phyloP scores from a whole-genome alignment of 1,139 yeast species.

The Candida tropicalis region DNA sequence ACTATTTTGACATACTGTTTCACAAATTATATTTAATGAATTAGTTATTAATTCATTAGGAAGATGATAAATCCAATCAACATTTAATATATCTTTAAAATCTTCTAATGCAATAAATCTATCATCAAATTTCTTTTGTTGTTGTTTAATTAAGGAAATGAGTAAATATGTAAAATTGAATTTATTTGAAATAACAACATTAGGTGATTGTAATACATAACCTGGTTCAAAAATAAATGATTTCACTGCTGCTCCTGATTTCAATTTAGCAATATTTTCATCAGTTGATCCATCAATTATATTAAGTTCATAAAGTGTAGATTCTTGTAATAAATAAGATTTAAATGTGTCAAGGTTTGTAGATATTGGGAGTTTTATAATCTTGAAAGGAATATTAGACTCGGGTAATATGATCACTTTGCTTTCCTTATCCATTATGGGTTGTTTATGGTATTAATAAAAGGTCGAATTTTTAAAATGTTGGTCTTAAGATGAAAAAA shows the following conservation, averaged over 20 bases:
- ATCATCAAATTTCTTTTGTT: conserved; percentile 25
- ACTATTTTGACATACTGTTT: conserved; percentile 47
- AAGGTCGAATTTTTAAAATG: too few relatives aligned
- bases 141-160: conserved; percentile 35
- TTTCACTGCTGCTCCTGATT: conserved; percentile 33
- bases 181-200: conserved; percentile 42
- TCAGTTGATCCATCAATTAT: conserved; percentile 30
- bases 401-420: conserved; percentile 15
- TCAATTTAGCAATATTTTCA: conserved; percentile 22
- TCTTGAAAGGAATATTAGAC: conserved; percentile 13
- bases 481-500: too few relatives aligned
- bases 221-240: conserved; percentile 44
- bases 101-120: conserved; percentile 53
- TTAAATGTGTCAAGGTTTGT: conserved; percentile 18
- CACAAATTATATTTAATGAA: conserved; percentile 42
- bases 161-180: conserved; percentile 47
- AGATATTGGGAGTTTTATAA: conserved; percentile 30
- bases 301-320: conserved; percentile 33
- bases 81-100: conserved; percentile 42
- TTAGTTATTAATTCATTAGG: conserved; percentile 24
- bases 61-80: conserved; percentile 28
- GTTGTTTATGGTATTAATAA: neutral
- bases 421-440: conserved; percentile 14
- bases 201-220: conserved; percentile 35
- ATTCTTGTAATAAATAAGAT: conserved; percentile 24